These are phyloP conservation scores for Candida fluviatilis DNA, from an alignment of 805 yeast species.

Conservation along the genomic window DNA sequence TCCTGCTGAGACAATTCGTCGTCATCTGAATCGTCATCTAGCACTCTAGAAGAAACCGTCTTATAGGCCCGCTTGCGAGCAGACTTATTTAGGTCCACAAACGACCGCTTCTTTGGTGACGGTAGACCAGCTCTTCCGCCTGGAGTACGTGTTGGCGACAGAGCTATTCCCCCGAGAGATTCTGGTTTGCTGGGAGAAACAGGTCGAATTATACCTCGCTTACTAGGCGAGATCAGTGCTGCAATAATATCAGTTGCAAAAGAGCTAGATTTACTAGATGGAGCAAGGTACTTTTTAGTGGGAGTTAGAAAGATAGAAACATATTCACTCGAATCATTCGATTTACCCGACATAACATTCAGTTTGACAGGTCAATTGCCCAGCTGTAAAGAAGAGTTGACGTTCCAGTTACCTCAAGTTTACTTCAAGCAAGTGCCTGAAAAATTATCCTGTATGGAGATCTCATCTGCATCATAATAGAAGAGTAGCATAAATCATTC, in stretches of 20 bases:
- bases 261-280: neutral
- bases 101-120: conserved; percentile 39
- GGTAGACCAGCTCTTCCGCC: conserved; percentile 44
- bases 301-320: conserved; percentile 4
- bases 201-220: conserved; percentile 21
- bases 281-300: neutral
- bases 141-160: conserved; percentile 32
- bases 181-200: neutral
- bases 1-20: conserved; percentile 36
- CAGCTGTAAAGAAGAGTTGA: no score
- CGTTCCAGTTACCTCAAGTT: no score
- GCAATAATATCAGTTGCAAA: conserved; percentile 6
- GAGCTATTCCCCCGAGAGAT: neutral
- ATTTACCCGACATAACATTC: neutral
- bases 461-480: neutral
- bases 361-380: neutral
- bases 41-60: conserved; percentile 22
- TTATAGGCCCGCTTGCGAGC: conserved; percentile 48
- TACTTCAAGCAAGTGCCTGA: neutral
- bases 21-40: conserved; percentile 33
- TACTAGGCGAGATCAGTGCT: conserved; percentile 27
- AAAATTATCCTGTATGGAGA: neutral
- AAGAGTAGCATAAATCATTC: neutral
- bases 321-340: conserved; percentile 1
- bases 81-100: conserved; percentile 37